phyloP scores from a whole-genome alignment of 768 basidiomycete genomes.

The Mycena alexandri region DNA sequence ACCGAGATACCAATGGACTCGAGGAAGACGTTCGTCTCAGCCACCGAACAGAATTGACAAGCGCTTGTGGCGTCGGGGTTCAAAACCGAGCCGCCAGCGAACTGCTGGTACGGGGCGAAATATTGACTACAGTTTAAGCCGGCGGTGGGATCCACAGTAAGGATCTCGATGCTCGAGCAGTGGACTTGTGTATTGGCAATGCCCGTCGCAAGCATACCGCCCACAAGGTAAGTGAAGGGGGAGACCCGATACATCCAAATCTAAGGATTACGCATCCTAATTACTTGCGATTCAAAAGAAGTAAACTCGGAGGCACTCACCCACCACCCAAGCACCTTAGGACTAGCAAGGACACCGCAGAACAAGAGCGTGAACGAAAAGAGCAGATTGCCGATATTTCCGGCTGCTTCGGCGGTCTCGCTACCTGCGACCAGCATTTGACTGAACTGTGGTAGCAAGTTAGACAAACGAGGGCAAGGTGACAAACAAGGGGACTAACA shows the following conservation, averaged over 20 bases:
- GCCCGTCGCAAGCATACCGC: constrained; percentile 45
- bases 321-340: constrained; percentile 42
- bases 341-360: constrained; percentile 52
- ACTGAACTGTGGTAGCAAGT: constrained; percentile 39
- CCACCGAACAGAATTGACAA: constrained; percentile 71
- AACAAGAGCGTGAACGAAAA: constrained; percentile 57
- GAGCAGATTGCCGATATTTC: constrained; percentile 55
- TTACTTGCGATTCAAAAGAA: neutral
- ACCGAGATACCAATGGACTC: constrained; percentile 64
- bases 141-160: constrained; percentile 63
- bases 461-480: neutral
- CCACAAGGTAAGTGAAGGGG: constrained; percentile 52
- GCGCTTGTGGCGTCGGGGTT: constrained; percentile 65
- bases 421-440: constrained; percentile 52
- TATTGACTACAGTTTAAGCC: constrained; percentile 68
- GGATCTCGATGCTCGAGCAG: constrained; percentile 68
- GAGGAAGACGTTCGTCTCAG: constrained; percentile 73
- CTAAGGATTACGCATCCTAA: constrained; percentile 38
- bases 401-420: constrained; percentile 53
- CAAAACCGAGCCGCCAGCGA: constrained; percentile 67
- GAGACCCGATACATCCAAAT: constrained; percentile 55
- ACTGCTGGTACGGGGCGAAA: constrained; percentile 61
- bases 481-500: constrained; percentile 1
- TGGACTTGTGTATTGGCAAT: constrained; percentile 48
- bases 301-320: constrained; percentile 20